These are phyloP conservation scores for Brettanomyces custersianus DNA, from an alignment of 805 yeast genomes.

Conservation along the genomic window DNA sequence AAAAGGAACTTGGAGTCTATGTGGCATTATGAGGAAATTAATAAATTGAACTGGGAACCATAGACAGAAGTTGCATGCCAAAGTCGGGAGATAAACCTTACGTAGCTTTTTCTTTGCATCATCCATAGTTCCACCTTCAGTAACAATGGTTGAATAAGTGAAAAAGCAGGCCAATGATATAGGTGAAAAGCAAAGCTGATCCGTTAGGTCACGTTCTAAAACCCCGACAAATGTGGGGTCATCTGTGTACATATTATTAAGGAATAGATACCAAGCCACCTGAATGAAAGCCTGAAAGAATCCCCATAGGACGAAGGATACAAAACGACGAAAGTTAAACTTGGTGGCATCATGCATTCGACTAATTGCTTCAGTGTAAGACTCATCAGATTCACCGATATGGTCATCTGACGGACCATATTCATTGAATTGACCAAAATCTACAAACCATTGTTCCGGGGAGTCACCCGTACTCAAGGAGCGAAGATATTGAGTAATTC, in stretches of 20 bases:
- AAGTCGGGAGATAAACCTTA: slow-evolving; percentile 57
- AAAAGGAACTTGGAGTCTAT: slow-evolving; percentile 80
- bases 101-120: slow-evolving; percentile 58
- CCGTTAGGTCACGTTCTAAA: slow-evolving; percentile 78
- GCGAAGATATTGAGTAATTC: slow-evolving; percentile 13
- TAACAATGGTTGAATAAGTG: slow-evolving; percentile 71
- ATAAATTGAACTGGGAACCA: slow-evolving; percentile 80
- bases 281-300: slow-evolving; percentile 73
- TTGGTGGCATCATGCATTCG: slow-evolving; percentile 2
- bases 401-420: not conserved
- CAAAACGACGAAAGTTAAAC: slow-evolving; percentile 62
- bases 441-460: slow-evolving; percentile 23
- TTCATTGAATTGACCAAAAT: slow-evolving; percentile 21
- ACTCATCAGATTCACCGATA: not conserved
- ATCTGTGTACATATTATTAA: slow-evolving; percentile 67
- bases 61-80: slow-evolving; percentile 59
- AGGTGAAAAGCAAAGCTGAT: slow-evolving; percentile 87
- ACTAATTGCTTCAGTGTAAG: not conserved
- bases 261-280: slow-evolving; percentile 79
- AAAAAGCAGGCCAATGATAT: slow-evolving; percentile 72
- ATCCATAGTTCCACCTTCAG: slow-evolving; percentile 63
- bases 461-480: slow-evolving; percentile 9
- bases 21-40: slow-evolving; percentile 63
- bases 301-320: slow-evolving; percentile 85
- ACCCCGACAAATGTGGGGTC: slow-evolving; percentile 82